Base-by-base conservation (phyloP, 495 filamentous ascomycete genomes). In the Trichocladium uniseriatum region DNA sequence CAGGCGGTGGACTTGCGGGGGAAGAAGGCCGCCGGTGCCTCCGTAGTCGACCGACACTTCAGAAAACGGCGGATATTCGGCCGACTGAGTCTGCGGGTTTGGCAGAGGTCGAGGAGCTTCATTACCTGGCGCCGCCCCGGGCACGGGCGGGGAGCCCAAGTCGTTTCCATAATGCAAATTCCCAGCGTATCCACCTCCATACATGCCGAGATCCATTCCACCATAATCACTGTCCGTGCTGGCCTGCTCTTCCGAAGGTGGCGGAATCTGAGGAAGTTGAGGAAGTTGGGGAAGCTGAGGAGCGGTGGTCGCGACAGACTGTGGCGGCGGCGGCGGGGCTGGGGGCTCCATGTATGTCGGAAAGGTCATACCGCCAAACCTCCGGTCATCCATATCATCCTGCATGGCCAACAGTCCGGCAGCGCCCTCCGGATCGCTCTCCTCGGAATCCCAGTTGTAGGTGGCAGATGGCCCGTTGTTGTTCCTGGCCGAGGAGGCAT, bases 371-470 rank as follows among this genome's bases (percentile, higher is more conserved):
- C 58, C 71, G 49, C 41, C 80, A 45, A 81, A 79, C 36, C 76
- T 70, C 16, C 83, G 79, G 38, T 95, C 89, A 59, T 95, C 81
- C 64, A 89, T 80, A 44, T 95, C 92, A 66, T 87, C 78, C 29
- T 79, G 82, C 76, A 98, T 77, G 58, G 89, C 89, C 54, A 82
- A 79, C 15, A 94, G 68, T 1, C 92, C 92, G 21, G 86, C 87
- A 18, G 85, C 84, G 21, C 87, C 91, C 65, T 99, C 92, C 0
- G 88, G 80, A 53, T 99, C 92, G 57, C 89, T 95, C 22, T 87
- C 86, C 51, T 92, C 73, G 22, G 66, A 67, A 15, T 69, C 65
- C 50, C 57, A 64, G 21, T 63, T 56, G 35, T 65, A 63, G 5
- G 62, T 60, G 1, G 67, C 51, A 40, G 49, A 40, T 27, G 42